These are phyloP conservation scores for Ceratocystis cacaofunesta DNA, from an alignment of 2,329 filamentous ascomycete genomes.

Conservation along the genomic window DNA sequence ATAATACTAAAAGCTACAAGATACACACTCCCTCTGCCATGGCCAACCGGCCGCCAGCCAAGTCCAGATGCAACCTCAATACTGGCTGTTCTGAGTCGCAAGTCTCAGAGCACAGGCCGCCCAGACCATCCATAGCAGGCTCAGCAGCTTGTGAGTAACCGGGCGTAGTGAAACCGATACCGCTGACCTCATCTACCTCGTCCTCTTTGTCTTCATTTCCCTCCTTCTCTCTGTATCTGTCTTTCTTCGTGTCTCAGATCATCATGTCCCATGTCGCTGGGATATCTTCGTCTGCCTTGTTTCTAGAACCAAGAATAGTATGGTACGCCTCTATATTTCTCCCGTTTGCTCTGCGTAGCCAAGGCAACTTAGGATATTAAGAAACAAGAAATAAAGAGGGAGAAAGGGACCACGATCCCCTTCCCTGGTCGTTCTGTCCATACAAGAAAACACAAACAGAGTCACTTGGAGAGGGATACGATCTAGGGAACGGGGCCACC, in stretches of 20 bases:
- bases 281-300: background rate
- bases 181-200: background rate
- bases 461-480: background rate
- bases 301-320: background rate
- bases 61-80: background rate
- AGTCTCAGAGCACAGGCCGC: background rate
- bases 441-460: background rate
- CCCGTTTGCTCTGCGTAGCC: background rate
- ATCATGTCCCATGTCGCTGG: background rate
- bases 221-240: background rate
- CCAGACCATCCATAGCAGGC: background rate
- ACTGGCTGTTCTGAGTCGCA: background rate
- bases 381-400: background rate
- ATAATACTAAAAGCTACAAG: background rate
- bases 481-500: background rate
- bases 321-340: background rate
- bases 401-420: background rate
- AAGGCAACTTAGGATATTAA: background rate
- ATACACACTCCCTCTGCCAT: background rate
- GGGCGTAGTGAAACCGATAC: background rate
- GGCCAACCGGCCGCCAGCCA: background rate
- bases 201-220: background rate
- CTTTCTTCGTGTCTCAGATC: background rate
- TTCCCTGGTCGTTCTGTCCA: too few relatives aligned
- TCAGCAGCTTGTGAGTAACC: background rate